These are phyloP conservation scores for Brassica rapa DNA, from an alignment of 345 rosid species.

Conservation along the genomic window DNA sequence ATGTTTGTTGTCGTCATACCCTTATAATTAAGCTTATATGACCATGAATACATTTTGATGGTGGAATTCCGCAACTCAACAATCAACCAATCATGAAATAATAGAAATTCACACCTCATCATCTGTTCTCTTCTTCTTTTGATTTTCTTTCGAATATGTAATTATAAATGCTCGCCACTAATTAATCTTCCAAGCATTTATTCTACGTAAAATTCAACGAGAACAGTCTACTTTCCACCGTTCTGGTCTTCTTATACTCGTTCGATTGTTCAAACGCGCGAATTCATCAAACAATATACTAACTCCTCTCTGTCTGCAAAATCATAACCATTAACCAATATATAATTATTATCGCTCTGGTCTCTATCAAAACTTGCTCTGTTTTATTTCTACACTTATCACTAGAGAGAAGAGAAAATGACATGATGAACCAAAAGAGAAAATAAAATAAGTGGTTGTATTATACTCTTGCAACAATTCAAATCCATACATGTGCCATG, in stretches of 20 bases:
- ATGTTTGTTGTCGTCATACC: conserved; percentile 10
- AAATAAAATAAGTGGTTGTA: not conserved
- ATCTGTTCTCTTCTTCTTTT: not conserved
- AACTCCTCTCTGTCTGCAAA: not conserved
- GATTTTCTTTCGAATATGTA: conserved; percentile 5
- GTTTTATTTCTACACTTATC: not conserved
- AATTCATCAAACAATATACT: not conserved
- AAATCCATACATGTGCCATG: conserved; percentile 8
- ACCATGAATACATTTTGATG: conserved; percentile 14
- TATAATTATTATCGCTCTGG: not conserved
- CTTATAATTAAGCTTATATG: conserved; percentile 17
- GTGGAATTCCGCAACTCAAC: conserved; percentile 17
- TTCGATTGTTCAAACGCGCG: not conserved
- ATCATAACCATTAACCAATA: conserved; percentile 1
- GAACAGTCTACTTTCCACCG: not conserved
- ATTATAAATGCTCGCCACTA: not conserved
- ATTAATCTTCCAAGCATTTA: not conserved
- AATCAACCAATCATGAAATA: conserved; percentile 18
- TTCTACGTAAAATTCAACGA: not conserved
- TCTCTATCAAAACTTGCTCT: not conserved
- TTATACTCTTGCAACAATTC: not conserved
- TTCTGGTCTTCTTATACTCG: not conserved
- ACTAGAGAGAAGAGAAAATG: not conserved
- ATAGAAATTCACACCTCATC: not conserved
- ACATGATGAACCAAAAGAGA: not conserved